A percentile compares a stretch with the other conserved stretches of the same genome.
Evolutionary conservation across 2,329 filamentous ascomycete species (phyloP).

Genomic region (Tetracladium maxilliforme): DNA sequence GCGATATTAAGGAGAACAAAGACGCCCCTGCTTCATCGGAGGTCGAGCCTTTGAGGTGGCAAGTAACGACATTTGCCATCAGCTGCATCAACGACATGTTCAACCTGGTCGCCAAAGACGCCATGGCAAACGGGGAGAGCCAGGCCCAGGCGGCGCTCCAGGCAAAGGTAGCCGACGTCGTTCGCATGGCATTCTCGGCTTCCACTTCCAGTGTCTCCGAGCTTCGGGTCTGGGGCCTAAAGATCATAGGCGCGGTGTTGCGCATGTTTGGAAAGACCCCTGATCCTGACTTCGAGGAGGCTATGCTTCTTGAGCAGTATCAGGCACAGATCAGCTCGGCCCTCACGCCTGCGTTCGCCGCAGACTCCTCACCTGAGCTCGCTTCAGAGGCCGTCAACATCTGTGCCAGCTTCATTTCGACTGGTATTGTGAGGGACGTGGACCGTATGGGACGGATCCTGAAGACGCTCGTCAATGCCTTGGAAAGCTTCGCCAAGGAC

Average conservation of each 20-base stretch:
- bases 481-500: slow-evolving; percentile 83
- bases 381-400: slow-evolving; percentile 95
- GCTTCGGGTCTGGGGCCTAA: slow-evolving; percentile 77
- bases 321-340: slow-evolving; percentile 97
- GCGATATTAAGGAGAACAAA: slow-evolving; percentile 42
- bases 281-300: slow-evolving; percentile 96
- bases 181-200: slow-evolving; percentile 93
- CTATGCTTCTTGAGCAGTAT: slow-evolving; percentile 90
- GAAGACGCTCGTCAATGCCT: slow-evolving; percentile 76
- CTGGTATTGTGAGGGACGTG: slow-evolving; percentile 91
- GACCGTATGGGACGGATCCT: slow-evolving; percentile 98
- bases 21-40: slow-evolving; percentile 36
- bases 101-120: slow-evolving; percentile 61
- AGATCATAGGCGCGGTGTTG: slow-evolving; percentile 84
- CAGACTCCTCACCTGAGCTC: slow-evolving; percentile 88
- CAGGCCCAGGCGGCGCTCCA: slow-evolving; percentile 67
- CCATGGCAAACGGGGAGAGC: slow-evolving; percentile 64
- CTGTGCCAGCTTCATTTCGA: slow-evolving; percentile 94
- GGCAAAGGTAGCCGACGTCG: slow-evolving; percentile 74
- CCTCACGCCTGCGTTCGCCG: slow-evolving; percentile 87
- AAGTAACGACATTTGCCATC: slow-evolving; percentile 89
- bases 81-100: slow-evolving; percentile 76
- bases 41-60: slow-evolving; percentile 87
- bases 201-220: slow-evolving; percentile 89
- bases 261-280: slow-evolving; percentile 94